Conservation (phyloP, 2,329 filamentous ascomycete species). For the Metarhizium album region DNA sequence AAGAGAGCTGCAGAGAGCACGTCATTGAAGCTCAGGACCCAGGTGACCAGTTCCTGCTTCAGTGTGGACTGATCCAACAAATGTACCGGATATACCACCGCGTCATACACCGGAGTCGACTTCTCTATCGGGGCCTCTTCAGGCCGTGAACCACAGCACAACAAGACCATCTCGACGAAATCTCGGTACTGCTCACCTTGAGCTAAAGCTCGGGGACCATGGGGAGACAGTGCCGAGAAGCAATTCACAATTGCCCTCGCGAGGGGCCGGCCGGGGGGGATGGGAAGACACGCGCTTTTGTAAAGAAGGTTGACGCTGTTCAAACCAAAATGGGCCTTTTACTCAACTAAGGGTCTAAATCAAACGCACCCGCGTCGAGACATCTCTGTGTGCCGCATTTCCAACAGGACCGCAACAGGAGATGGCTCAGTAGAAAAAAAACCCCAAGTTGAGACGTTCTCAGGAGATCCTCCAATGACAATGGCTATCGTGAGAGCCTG, state of each 20-base stretch:
- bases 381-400: not conserved
- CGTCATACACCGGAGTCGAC: not conserved
- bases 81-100: constrained; percentile 6
- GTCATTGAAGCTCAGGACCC: constrained; percentile 10
- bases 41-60: constrained; percentile 4
- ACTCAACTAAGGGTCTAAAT: not conserved
- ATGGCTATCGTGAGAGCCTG: not conserved
- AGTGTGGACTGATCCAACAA: constrained; percentile 2
- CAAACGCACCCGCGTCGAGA: not conserved
- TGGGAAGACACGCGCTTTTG: not conserved
- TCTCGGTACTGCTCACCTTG: not conserved
- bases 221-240: not conserved
- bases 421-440: not conserved
- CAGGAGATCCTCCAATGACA: not conserved
- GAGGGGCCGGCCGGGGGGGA: not conserved
- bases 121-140: not conserved
- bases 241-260: not conserved
- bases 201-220: not conserved
- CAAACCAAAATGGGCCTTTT: not conserved
- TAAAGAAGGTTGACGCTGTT: not conserved
- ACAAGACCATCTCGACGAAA: constrained; percentile 1
- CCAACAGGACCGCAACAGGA: not conserved
- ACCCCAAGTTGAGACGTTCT: not conserved
- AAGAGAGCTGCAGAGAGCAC: constrained; percentile 5
- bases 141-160: constrained; percentile 1